Evolutionary conservation across 1,139 yeast species (phyloP).

Genomic region (Protomyces inouyei): DNA sequence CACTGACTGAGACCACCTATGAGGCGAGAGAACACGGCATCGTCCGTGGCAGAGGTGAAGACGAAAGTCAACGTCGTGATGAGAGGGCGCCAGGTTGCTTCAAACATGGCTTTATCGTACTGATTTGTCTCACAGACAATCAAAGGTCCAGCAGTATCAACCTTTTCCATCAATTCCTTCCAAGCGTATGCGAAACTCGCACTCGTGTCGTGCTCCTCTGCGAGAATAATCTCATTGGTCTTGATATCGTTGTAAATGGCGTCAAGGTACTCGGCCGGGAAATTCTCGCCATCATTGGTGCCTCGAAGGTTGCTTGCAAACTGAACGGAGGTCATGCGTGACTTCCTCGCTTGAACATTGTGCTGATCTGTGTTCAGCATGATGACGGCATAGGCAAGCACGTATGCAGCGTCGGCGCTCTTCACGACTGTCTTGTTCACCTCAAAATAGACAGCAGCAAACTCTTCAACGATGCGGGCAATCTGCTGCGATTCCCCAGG

Average conservation of each 20-base stretch:
- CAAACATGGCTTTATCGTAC: conserved; percentile 69
- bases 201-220: conserved; percentile 84
- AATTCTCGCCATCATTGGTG: conserved; percentile 64
- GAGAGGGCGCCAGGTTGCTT: conserved; percentile 55
- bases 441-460: conserved; percentile 68
- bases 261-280: conserved; percentile 73
- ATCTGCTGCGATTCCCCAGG: conserved; percentile 98
- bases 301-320: conserved; percentile 78
- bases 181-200: conserved; percentile 93
- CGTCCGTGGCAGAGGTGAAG: conserved; percentile 84
- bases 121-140: conserved; percentile 38
- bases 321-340: conserved; percentile 82
- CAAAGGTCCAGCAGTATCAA: conserved; percentile 37
- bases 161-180: conserved; percentile 67
- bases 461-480: conserved; percentile 81
- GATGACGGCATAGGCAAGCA: conserved; percentile 76
- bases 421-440: conserved; percentile 37
- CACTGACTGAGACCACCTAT: conserved; percentile 84
- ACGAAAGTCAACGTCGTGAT: conserved; percentile 68
- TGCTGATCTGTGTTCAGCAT: conserved; percentile 86
- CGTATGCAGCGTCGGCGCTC: conserved; percentile 73
- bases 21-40: conserved; percentile 78
- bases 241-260: conserved; percentile 75
- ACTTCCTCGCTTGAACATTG: conserved; percentile 56
- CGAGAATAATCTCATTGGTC: conserved; percentile 90